These are phyloP conservation scores for Chrysopogon serrulatus DNA, from an alignment of 176 grass and related monocot species.

Conservation along the genomic window DNA sequence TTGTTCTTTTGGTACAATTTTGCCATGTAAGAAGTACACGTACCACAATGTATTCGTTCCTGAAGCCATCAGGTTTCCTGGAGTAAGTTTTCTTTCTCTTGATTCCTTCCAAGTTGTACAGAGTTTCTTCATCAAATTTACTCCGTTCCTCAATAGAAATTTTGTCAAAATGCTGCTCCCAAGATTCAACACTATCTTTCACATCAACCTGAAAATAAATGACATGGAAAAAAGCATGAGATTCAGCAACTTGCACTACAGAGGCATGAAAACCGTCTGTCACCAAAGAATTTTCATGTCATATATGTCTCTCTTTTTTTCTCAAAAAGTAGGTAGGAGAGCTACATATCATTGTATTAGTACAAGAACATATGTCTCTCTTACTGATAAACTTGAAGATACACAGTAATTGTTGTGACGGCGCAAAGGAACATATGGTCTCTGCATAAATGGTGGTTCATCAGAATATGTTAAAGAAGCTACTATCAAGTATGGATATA, in stretches of 20 bases:
- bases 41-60: constrained; percentile 42
- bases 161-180: constrained; percentile 23
- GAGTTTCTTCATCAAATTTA: constrained; percentile 44
- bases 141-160: constrained; percentile 23
- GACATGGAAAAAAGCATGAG: neutral
- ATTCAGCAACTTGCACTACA: neutral
- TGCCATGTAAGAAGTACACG: neutral
- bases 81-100: constrained; percentile 26
- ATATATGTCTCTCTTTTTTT: too few species aligned
- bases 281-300: neutral
- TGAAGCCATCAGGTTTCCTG: constrained; percentile 28
- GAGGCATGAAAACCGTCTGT: neutral
- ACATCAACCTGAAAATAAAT: constrained; percentile 12
- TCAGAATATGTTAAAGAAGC: neutral
- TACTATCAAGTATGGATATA: neutral
- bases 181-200: neutral
- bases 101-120: constrained; percentile 27
- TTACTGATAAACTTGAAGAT: constrained; percentile 39
- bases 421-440: constrained; percentile 22
- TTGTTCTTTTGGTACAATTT: neutral
- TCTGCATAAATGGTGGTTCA: constrained; percentile 14
- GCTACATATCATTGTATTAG: too few species aligned
- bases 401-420: constrained; percentile 27
- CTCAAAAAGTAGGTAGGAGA: too few species aligned
- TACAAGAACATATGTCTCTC: too few species aligned